Conservation (phyloP, 306 rosid genomes). For the Rubus idaeus region DNA sequence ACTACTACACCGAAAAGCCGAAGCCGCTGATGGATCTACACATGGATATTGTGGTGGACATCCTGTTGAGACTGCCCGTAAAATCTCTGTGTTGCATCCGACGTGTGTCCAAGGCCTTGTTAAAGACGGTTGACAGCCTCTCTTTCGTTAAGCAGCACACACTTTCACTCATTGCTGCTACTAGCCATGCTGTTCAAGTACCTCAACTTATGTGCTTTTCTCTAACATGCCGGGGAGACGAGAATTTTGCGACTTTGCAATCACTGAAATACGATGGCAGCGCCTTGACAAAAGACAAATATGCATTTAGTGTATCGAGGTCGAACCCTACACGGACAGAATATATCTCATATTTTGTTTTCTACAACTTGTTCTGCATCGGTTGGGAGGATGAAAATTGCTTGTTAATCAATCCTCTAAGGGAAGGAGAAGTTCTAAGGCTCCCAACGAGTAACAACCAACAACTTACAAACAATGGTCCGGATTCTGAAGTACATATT, state of each 20-base stretch:
- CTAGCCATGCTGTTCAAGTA: background rate
- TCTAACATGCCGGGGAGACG: background rate
- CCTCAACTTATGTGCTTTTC: background rate
- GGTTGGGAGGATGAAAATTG: background rate
- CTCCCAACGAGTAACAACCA: background rate
- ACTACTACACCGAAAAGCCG: no score
- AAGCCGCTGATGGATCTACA: background rate
- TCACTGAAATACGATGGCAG: background rate
- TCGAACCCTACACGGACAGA: no score
- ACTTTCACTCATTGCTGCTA: background rate
- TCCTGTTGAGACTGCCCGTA: no score
- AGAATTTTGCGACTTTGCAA: background rate
- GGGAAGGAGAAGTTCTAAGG: background rate
- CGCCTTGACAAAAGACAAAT: background rate
- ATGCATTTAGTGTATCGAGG: background rate
- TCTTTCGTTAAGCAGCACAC: no score
- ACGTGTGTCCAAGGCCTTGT: background rate
- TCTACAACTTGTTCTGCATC: background rate
- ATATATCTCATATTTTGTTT: background rate
- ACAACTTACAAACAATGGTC: background rate
- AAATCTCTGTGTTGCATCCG: no score
- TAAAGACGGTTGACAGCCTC: background rate
- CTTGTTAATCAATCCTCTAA: constrained; percentile 9
- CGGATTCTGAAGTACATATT: background rate
- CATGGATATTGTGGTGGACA: no score